phyloP scores from a whole-genome alignment of 176 grass and related monocot genomes.

The Oryza officinalis region DNA sequence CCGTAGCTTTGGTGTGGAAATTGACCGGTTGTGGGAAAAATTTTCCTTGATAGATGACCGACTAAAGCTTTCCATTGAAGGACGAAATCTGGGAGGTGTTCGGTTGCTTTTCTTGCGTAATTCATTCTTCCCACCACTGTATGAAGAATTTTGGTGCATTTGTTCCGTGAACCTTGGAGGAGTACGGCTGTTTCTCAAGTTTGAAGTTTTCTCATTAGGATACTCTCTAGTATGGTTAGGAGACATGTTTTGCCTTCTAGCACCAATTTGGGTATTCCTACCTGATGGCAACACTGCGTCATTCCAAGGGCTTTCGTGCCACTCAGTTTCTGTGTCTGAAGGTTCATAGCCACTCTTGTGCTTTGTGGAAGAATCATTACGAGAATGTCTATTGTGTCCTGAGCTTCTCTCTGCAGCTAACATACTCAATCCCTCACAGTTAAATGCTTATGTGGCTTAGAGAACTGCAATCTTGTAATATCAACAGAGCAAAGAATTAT shows the following conservation, averaged over 20 bases:
- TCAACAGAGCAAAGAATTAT: slow-evolving; percentile 36
- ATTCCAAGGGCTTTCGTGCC: slow-evolving; percentile 80
- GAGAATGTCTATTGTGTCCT: slow-evolving; percentile 34
- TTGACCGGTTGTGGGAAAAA: slow-evolving; percentile 45
- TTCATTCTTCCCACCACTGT: slow-evolving; percentile 34
- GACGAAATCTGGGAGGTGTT: slow-evolving; percentile 49
- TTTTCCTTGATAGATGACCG: slow-evolving; percentile 48
- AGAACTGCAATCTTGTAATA: slow-evolving; percentile 19
- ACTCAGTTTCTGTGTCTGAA: slow-evolving; percentile 77
- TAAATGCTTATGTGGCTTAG: slow-evolving; percentile 18
- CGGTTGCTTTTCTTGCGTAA: slow-evolving; percentile 48
- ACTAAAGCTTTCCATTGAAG: slow-evolving; percentile 42
- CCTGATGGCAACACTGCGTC: slow-evolving; percentile 49
- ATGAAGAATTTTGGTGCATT: slow-evolving; percentile 42
- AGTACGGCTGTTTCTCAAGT: slow-evolving; percentile 44
- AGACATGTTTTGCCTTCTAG: slow-evolving; percentile 48
- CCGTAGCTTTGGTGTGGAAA: slow-evolving; percentile 50
- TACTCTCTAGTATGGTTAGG: slow-evolving; percentile 35
- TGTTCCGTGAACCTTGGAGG: slow-evolving; percentile 45
- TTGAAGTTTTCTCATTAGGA: slow-evolving; percentile 41
- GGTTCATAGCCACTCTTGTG: slow-evolving; percentile 73
- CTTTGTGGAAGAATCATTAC: slow-evolving; percentile 32
- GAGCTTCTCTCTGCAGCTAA: slow-evolving; percentile 38
- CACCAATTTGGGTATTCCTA: slow-evolving; percentile 39
- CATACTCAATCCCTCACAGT: slow-evolving; percentile 40